Evolutionary conservation across 768 basidiomycete species (phyloP).

Genomic region (Phanerochaete carnosa): DNA sequence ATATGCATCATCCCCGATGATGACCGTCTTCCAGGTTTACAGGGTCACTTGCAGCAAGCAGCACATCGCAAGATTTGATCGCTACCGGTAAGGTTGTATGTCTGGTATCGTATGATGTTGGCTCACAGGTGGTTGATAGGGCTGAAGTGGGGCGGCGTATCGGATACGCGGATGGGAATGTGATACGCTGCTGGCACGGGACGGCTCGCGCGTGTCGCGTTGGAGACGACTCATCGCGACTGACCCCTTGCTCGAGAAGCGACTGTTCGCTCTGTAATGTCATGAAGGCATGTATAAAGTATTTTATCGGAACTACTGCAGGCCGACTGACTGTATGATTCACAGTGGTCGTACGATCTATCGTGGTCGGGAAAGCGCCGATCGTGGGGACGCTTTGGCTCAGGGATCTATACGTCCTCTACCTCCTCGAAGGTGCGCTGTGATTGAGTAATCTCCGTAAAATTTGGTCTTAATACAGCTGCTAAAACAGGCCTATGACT

Average conservation of each 20-base stretch:
- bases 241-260: not conserved
- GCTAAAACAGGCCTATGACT: conserved; percentile 2
- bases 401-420: conserved; percentile 9
- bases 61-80: not conserved
- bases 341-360: not conserved
- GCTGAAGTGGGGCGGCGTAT: not conserved
- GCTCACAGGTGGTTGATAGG: not conserved
- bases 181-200: conserved; percentile 6
- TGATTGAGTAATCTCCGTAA: not conserved
- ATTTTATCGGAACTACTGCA: not conserved
- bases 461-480: not conserved
- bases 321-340: not conserved
- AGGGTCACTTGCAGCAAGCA: not conserved
- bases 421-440: conserved; percentile 9
- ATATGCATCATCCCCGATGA: not conserved
- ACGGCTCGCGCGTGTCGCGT: conserved; percentile 7
- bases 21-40: not conserved
- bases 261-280: conserved; percentile 7
- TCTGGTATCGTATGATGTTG: no score
- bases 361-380: not conserved
- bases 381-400: conserved; percentile 3
- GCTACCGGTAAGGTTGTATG: not conserved
- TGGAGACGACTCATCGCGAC: not conserved
- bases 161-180: not conserved
- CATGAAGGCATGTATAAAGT: not conserved